Percentiles rank a stretch among this genome's conserved stretches.
These are phyloP conservation scores for Mucor lusitanicus DNA, from an alignment of 371 early-diverging fungal species.

Conservation along the genomic window DNA sequence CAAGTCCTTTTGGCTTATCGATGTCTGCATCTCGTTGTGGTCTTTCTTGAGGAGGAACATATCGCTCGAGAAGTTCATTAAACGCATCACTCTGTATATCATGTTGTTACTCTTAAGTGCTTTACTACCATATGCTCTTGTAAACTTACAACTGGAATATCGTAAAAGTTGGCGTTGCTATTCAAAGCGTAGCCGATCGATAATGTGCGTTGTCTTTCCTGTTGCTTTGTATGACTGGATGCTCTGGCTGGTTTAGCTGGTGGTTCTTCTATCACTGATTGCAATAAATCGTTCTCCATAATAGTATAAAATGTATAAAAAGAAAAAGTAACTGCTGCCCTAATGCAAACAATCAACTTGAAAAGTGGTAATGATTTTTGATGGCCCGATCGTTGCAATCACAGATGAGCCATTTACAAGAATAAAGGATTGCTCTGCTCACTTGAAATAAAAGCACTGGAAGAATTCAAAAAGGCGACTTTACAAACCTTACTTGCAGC, in stretches of 20 bases:
- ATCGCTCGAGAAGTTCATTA: conserved; percentile 53
- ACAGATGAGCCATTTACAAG: no score
- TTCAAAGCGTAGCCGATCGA: conserved; percentile 34
- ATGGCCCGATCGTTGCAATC: no score
- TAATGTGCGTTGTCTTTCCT: conserved; percentile 16
- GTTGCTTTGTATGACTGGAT: background rate
- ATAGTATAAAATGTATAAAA: background rate
- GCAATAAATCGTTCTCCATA: conserved; percentile 9
- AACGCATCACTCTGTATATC: conserved; percentile 51
- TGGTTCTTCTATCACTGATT: conserved; percentile 4
- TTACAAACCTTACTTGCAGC: no score
- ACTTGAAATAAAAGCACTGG: no score
- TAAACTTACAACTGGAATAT: conserved; percentile 54
- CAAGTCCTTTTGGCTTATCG: conserved; percentile 34
- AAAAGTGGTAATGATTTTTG: no score
- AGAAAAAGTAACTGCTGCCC: background rate
- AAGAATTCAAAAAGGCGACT: no score
- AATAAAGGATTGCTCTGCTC: no score
- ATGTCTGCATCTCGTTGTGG: conserved; percentile 46
- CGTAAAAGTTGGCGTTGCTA: conserved; percentile 55
- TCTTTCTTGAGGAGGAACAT: conserved; percentile 56
- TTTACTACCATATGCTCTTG: background rate
- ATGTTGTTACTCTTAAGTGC: background rate
- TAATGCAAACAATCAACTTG: background rate
- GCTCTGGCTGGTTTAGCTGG: conserved; percentile 10